These are phyloP conservation scores for Botrytis paeoniae DNA, from an alignment of 2,329 filamentous ascomycete genomes.

Conservation along the genomic window DNA sequence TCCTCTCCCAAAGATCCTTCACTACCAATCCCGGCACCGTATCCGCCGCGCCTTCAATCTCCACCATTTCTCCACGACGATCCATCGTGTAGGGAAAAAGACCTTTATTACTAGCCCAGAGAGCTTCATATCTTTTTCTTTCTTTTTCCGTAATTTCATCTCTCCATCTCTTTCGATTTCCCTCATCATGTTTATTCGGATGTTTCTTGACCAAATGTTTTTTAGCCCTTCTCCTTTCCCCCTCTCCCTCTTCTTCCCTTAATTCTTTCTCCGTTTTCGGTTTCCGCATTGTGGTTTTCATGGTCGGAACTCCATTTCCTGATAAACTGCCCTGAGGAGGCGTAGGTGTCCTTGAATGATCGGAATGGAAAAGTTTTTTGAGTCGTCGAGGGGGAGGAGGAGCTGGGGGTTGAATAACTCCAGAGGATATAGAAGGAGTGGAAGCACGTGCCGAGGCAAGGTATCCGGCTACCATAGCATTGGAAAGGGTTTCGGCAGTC, in stretches of 20 bases:
- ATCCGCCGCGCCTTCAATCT: constrained; percentile 64
- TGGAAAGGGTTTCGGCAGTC: constrained; percentile 63
- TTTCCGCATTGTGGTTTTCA: constrained; percentile 16
- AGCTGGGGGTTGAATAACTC: constrained; percentile 25
- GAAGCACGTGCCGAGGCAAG: constrained; percentile 60
- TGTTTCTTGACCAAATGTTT: constrained; percentile 63
- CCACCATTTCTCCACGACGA: constrained; percentile 68
- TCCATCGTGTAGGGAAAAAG: constrained; percentile 61
- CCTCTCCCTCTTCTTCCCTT: constrained; percentile 54
- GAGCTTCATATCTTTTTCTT: constrained; percentile 76
- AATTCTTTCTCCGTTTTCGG: constrained; percentile 62
- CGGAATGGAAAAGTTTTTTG: constrained; percentile 38
- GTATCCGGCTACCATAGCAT: constrained; percentile 72
- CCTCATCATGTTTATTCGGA: constrained; percentile 71
- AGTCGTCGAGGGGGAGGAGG: constrained; percentile 35
- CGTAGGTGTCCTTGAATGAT: constrained; percentile 23
- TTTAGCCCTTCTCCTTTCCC: constrained; percentile 49
- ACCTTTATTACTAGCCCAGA: constrained; percentile 80
- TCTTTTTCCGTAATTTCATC: constrained; percentile 70
- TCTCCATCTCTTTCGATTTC: constrained; percentile 71
- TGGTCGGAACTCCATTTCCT: neutral
- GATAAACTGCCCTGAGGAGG: neutral
- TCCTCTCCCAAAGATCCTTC: constrained; percentile 72
- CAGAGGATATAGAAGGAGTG: constrained; percentile 38
- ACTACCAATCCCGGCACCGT: constrained; percentile 39